Percentiles rank a stretch among this genome's conserved stretches.
phyloP scores from a whole-genome alignment of 345 rosid species.

The Hypericum androsaemum region DNA sequence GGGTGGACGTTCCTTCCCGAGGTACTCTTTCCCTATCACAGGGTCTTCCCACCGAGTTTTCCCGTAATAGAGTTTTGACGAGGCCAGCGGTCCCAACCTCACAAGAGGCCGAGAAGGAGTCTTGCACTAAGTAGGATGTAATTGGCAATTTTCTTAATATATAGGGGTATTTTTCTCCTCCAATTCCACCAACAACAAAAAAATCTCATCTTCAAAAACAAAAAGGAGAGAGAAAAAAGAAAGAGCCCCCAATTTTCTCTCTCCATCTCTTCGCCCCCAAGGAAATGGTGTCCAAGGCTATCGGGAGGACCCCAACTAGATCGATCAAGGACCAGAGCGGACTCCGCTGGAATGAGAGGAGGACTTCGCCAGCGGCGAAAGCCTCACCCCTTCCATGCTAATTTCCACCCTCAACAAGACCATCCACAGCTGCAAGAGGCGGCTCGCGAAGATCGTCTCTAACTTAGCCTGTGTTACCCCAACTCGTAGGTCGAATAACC shows the following conservation, averaged over 20 bases:
- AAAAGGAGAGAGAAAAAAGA: no score
- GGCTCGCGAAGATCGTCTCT: conserved; percentile 55
- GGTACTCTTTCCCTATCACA: no score
- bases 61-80: no score
- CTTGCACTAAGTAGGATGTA: no score
- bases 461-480: conserved; percentile 27
- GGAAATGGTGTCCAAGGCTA: conserved; percentile 50
- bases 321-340: conserved; percentile 31
- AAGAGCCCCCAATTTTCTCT: conserved; percentile 9
- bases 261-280: conserved; percentile 7
- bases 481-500: conserved; percentile 21
- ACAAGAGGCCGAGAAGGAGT: no score
- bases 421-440: conserved; percentile 48
- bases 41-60: no score
- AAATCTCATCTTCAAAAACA: no score
- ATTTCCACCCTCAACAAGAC: conserved; percentile 57
- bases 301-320: conserved; percentile 36
- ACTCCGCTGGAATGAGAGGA: conserved; percentile 18
- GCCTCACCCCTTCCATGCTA: conserved; percentile 31
- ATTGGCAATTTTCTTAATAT: no score
- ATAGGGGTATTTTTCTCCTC: no score
- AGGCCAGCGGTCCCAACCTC: no score
- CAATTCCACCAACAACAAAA: no score
- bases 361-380: conserved; percentile 8
- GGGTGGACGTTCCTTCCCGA: no score